Evolutionary conservation across 2,329 filamentous ascomycete genomes (phyloP).

Genomic region (Neobulgaria alba): DNA sequence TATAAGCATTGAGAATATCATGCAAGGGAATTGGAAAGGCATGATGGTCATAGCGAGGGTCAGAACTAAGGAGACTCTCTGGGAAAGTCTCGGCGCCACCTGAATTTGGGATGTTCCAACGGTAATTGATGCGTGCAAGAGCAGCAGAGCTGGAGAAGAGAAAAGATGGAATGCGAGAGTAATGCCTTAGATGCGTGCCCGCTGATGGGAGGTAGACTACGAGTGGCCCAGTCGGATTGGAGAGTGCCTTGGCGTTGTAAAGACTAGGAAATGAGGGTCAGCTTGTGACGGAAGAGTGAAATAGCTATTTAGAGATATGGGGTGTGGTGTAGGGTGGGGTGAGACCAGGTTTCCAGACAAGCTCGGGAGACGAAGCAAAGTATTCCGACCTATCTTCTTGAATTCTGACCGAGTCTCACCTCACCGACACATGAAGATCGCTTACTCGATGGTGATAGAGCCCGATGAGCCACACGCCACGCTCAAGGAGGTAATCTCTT

Average conservation of each 20-base stretch:
- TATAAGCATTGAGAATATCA: constrained; percentile 45
- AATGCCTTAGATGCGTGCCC: constrained; percentile 37
- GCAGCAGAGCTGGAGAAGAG: constrained; percentile 39
- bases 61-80: constrained; percentile 4
- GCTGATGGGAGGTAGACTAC: constrained; percentile 44
- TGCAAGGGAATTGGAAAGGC: constrained; percentile 50
- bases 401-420: no score
- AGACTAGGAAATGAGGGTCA: constrained; percentile 20
- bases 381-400: no score
- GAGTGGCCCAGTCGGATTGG: constrained; percentile 34
- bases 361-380: no score
- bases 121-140: constrained; percentile 50
- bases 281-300: constrained; percentile 1
- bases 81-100: not conserved
- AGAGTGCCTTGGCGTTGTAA: constrained; percentile 22
- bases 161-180: constrained; percentile 30
- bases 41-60: constrained; percentile 13
- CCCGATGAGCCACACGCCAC: constrained; percentile 23
- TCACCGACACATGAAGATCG: no score
- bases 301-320: no score
- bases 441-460: constrained; percentile 23
- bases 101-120: constrained; percentile 36
- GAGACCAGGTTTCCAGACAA: no score
- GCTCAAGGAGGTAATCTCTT: constrained; percentile 10
- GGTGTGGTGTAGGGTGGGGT: no score